Base-by-base conservation (phyloP, 2,329 filamentous ascomycete genomes). In the Alternaria novae-zelandiae region DNA sequence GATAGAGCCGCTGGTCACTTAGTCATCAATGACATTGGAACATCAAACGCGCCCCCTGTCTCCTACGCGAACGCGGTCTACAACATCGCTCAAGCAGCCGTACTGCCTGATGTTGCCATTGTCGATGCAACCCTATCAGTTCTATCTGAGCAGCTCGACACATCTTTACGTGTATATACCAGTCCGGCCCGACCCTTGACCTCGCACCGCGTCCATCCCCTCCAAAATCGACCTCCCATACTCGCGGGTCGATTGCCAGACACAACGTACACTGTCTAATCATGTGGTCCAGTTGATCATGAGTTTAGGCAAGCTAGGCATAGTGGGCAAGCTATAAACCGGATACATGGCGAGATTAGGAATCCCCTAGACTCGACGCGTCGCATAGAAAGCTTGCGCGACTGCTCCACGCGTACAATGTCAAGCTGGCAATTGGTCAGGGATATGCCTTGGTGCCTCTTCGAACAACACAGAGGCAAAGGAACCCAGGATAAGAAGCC, bases 1-100 rank as follows among this genome's bases (percentile, higher is more conserved):
- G 30, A 30, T 43, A 21, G 32, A 45, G 20, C 32, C 36, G 20
- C 32, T 6, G 36, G 36, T 4, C 12, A 13, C 23, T 61, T 57
- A 61, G 54, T 61, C 36, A 57, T 53, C 26, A 13, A 26, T 9
- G 20, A 17, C 17, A 59, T 45, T 47, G 54, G 17, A 59, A 20
- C 30, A 54, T 23, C 47, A 2, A 54, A 20, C 23, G 30, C 43
- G 36, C 15, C 36, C 28, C 49, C 17, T 59, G 23, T 44, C 25
- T 32, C 28, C 49, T 28, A 23, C 44, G 32, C n/a, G 32, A 30
- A 28, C 20, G 23, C 17, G 10, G 12, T 32, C 30, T 17, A 20
- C 28, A 15, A n/a, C 30, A 43, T 25, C 17, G 25, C 23, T 54
- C 30, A 25, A 54, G 59, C 32, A 50, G 3, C n/a, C 36, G 20